phyloP scores from a whole-genome alignment of 2,329 filamentous ascomycete species.

The Exophiala viscosa region DNA sequence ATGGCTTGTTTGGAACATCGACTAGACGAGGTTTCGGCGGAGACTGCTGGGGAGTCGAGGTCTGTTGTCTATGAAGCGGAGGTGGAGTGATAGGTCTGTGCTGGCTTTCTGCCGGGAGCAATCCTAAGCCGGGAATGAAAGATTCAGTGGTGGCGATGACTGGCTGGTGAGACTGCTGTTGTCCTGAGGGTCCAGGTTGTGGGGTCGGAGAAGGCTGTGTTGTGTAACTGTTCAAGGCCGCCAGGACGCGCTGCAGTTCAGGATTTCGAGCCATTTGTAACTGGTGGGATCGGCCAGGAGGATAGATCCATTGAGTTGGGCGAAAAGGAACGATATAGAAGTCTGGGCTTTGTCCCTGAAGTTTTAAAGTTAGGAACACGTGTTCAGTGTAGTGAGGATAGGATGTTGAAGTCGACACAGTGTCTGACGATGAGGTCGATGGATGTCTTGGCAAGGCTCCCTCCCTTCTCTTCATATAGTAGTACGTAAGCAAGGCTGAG shows the following conservation, averaged over 20 bases:
- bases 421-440: too few species aligned
- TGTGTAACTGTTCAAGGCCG: slow-evolving; percentile 21
- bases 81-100: slow-evolving; percentile 12
- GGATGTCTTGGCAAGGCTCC: too few species aligned
- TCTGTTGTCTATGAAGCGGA: slow-evolving; percentile 8
- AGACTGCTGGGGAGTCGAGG: not conserved
- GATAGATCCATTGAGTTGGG: too few species aligned
- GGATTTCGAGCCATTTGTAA: slow-evolving; percentile 23
- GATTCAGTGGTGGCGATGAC: not conserved
- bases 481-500: too few species aligned
- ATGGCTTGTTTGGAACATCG: slow-evolving; percentile 12
- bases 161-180: not conserved
- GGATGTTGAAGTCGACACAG: too few species aligned
- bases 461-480: too few species aligned
- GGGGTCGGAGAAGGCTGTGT: not conserved
- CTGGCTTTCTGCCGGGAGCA: slow-evolving; percentile 9
- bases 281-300: not conserved
- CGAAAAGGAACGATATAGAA: too few species aligned
- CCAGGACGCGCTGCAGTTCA: slow-evolving; percentile 25
- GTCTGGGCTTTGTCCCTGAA: too few species aligned
- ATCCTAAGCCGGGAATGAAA: slow-evolving; percentile 15
- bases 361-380: too few species aligned
- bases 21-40: not conserved
- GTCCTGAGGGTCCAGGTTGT: not conserved
- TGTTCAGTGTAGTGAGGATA: too few species aligned